Evolutionary conservation across 768 basidiomycete species (phyloP).

Genomic region (Tulasnella sp.): DNA sequence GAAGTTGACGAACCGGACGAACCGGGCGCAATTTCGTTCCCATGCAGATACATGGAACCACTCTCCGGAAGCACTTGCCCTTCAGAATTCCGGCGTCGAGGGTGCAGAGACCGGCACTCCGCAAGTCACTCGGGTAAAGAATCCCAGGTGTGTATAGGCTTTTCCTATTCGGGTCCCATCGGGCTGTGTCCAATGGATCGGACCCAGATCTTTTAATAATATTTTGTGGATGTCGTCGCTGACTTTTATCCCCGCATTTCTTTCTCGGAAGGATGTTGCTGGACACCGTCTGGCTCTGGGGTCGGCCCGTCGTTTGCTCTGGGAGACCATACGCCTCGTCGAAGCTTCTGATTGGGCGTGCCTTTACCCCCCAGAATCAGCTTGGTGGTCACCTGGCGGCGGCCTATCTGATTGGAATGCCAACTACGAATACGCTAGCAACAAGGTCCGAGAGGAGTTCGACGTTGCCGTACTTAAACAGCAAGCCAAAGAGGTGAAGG

Average conservation of each 20-base stretch:
- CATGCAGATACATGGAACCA: constrained; percentile 9
- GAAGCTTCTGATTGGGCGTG: constrained; percentile 5
- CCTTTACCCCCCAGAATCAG: background rate
- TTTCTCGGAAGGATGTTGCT: background rate
- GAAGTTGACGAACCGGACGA: background rate
- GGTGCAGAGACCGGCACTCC: constrained; percentile 8
- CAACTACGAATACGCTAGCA: background rate
- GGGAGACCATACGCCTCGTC: constrained; percentile 9
- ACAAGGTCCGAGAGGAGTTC: background rate
- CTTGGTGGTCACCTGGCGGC: background rate
- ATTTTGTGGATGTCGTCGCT: background rate
- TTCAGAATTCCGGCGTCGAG: constrained; percentile 12
- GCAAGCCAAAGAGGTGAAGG: background rate
- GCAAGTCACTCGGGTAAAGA: constrained; percentile 9
- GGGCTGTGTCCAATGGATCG: too few species aligned
- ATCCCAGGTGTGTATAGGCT: constrained; percentile 8
- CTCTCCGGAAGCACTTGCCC: background rate
- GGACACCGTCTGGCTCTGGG: background rate
- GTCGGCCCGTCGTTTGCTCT: constrained; percentile 1
- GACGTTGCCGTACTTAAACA: background rate
- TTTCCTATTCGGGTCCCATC: too few species aligned
- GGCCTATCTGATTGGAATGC: background rate
- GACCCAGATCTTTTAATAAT: too few species aligned
- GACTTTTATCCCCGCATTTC: background rate
- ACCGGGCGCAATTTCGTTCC: background rate